Evolutionary conservation across 2,329 filamentous ascomycete species (phyloP).

Genomic region (Exophiala aquamarina): DNA sequence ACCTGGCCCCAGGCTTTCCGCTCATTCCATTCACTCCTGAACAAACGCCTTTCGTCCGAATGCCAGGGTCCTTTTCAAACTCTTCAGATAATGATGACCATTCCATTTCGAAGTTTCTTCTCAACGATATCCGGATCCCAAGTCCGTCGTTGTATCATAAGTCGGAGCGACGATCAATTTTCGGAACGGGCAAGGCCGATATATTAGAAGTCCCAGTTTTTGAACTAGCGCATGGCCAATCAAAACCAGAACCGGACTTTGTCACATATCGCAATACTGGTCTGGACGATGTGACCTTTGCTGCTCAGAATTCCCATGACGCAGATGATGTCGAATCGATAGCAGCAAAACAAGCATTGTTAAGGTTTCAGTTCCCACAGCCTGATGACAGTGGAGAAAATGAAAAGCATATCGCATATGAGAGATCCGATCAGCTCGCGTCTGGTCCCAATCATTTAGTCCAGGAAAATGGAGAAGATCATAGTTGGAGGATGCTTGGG

Average conservation of each 20-base stretch:
- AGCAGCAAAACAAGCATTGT: too few relatives aligned
- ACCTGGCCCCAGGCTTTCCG: too few relatives aligned
- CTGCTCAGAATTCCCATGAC: too few relatives aligned
- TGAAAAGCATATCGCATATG: too few relatives aligned
- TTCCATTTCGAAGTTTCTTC: not conserved
- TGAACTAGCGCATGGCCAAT: constrained; percentile 6
- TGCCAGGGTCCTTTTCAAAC: not conserved
- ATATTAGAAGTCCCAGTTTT: constrained; percentile 5
- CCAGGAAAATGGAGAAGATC: too few relatives aligned
- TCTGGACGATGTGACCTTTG: not conserved
- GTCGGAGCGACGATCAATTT: too few relatives aligned
- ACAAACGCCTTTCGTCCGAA: not conserved
- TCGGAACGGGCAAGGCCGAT: not conserved
- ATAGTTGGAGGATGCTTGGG: too few relatives aligned
- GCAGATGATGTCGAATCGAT: too few relatives aligned
- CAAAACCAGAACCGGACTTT: constrained; percentile 11
- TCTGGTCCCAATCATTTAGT: too few relatives aligned
- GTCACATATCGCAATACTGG: constrained; percentile 3
- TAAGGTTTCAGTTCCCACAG: too few relatives aligned
- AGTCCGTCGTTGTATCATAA: constrained; percentile 26
- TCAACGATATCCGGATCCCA: constrained; percentile 16
- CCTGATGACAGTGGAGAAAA: too few relatives aligned
- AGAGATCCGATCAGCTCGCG: too few relatives aligned
- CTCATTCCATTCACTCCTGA: not conserved
- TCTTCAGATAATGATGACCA: not conserved